Evolutionary conservation across 108 stramenopile species (phyloP).

Genomic region (Cyclotella kingstonii): DNA sequence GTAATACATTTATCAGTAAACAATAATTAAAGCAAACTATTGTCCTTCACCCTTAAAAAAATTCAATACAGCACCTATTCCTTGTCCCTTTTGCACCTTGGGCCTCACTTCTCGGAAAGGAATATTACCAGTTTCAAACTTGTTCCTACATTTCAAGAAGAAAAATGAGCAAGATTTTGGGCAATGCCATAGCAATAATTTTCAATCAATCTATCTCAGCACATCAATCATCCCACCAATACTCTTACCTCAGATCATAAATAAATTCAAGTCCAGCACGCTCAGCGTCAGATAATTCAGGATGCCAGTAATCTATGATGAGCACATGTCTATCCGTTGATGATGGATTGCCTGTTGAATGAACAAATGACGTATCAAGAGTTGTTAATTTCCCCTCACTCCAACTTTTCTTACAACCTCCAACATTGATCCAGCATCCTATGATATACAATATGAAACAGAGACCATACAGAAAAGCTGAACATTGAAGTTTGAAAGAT

Average conservation of each 20-base stretch:
- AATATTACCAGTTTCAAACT: slow-evolving; percentile 79
- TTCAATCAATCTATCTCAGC: background rate
- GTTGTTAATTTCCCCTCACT: slow-evolving; percentile 73
- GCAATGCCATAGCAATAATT: background rate
- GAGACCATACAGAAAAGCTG: background rate
- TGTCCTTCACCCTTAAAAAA: slow-evolving; percentile 49
- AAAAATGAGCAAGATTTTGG: background rate
- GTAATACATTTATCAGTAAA: too few relatives aligned
- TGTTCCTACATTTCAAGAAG: slow-evolving; percentile 37
- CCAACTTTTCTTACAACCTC: slow-evolving; percentile 67
- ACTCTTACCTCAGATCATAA: slow-evolving; percentile 67
- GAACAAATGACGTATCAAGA: slow-evolving; percentile 90
- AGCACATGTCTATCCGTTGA: slow-evolving; percentile 84
- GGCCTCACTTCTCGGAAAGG: slow-evolving; percentile 71
- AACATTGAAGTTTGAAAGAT: background rate
- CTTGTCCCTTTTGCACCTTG: slow-evolving; percentile 45
- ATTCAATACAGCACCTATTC: slow-evolving; percentile 60
- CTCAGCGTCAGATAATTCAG: slow-evolving; percentile 81
- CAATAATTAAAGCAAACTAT: slow-evolving; percentile 5
- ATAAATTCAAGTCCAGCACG: slow-evolving; percentile 71
- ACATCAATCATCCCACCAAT: background rate
- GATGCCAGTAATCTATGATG: slow-evolving; percentile 96
- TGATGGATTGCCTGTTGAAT: slow-evolving; percentile 86
- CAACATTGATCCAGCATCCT: slow-evolving; percentile 82
- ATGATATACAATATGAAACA: background rate